Percentiles rank a stretch among this genome's conserved stretches.
phyloP scores from a whole-genome alignment of 768 basidiomycete genomes.

The Leucocoprinus leucothites region DNA sequence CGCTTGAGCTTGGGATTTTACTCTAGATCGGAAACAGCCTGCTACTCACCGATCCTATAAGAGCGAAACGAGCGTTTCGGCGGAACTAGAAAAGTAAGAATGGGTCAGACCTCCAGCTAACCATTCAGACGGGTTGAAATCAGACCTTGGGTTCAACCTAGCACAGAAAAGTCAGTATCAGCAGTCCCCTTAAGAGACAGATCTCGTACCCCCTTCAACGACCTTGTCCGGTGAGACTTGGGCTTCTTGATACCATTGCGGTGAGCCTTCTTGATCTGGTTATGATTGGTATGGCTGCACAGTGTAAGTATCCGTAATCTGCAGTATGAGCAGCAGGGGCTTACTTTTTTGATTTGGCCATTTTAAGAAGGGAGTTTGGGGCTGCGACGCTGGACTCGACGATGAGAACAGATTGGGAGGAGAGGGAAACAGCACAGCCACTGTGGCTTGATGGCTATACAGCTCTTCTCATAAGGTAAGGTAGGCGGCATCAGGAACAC shows the following conservation, averaged over 20 bases:
- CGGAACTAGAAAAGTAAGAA: slow-evolving; percentile 58
- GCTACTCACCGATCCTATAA: slow-evolving; percentile 67
- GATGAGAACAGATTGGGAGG: neutral
- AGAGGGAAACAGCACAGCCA: slow-evolving; percentile 33
- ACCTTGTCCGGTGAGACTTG: slow-evolving; percentile 66
- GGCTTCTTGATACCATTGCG: slow-evolving; percentile 95
- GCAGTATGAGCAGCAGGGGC: slow-evolving; percentile 18
- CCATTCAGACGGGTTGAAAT: slow-evolving; percentile 1
- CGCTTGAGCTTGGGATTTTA: neutral
- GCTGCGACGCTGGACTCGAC: slow-evolving; percentile 21
- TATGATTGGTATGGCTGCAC: slow-evolving; percentile 86
- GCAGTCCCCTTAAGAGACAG: neutral
- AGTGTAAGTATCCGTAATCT: slow-evolving; percentile 11
- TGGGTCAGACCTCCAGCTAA: slow-evolving; percentile 11
- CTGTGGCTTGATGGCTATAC: slow-evolving; percentile 41
- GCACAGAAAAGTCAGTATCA: slow-evolving; percentile 8
- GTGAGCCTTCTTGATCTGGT: slow-evolving; percentile 96
- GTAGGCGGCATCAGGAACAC: too few relatives aligned
- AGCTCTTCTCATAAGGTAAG: too few relatives aligned
- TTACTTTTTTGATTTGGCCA: slow-evolving; percentile 99
- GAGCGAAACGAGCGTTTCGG: slow-evolving; percentile 73
- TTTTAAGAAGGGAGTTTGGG: slow-evolving; percentile 43
- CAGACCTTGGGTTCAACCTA: slow-evolving; percentile 82
- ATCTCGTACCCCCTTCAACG: slow-evolving; percentile 84
- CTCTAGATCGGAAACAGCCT: neutral